Evolutionary conservation across 1,139 yeast genomes (phyloP).

Genomic region (Candida smagusa): DNA sequence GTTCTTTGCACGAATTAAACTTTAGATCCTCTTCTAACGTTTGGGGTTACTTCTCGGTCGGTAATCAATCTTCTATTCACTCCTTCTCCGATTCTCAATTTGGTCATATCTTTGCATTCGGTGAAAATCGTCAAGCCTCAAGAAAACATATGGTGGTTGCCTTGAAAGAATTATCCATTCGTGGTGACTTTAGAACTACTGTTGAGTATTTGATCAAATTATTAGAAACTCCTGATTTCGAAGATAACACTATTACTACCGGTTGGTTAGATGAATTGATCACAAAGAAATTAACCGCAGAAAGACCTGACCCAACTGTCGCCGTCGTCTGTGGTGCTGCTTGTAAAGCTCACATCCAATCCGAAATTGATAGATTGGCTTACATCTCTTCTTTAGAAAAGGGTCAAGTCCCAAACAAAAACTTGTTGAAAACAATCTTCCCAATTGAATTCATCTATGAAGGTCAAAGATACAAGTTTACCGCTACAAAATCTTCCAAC

Average conservation of each 20-base stretch:
- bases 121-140: constrained; percentile 96
- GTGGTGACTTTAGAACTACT: constrained; percentile 98
- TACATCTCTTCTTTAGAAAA: constrained; percentile 76
- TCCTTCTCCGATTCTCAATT: constrained; percentile 97
- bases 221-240: constrained; percentile 94
- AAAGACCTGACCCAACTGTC: constrained; percentile 86
- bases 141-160: constrained; percentile 99
- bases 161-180: constrained; percentile 87
- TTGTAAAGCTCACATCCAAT: constrained; percentile 82
- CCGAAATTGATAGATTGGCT: constrained; percentile 67
- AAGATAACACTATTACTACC: constrained; percentile 92
- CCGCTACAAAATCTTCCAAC: constrained; percentile 87
- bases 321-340: constrained; percentile 98
- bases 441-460: constrained; percentile 95
- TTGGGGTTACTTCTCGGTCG: constrained; percentile 98
- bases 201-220: constrained; percentile 94
- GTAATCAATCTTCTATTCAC: constrained; percentile 95
- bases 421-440: constrained; percentile 76
- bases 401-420: constrained; percentile 91
- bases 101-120: constrained; percentile 98
- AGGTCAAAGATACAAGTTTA: constrained; percentile 87
- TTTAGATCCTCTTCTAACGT: constrained; percentile 96
- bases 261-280: constrained; percentile 98
- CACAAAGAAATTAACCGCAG: constrained; percentile 88
- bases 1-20: constrained; percentile 91